Evolutionary conservation across 352 stramenopile species (phyloP).

Genomic region (Elongisporangium undulatum): DNA sequence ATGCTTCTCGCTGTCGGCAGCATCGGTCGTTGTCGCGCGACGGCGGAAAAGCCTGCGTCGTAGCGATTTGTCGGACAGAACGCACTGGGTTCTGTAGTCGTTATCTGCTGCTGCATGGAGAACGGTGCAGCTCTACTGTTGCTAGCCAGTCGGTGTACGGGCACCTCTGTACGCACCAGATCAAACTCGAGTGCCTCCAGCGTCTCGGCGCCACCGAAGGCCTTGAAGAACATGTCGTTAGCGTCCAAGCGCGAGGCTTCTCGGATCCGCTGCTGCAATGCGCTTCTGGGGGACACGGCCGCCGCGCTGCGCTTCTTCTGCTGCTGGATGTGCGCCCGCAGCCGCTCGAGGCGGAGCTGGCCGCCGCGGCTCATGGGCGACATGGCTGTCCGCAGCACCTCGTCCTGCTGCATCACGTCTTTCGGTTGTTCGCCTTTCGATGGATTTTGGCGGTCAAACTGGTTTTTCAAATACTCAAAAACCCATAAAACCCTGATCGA

Average conservation of each 20-base stretch:
- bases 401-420: constrained; percentile 2
- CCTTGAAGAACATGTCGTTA: constrained; percentile 64
- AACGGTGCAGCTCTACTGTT: constrained; percentile 1
- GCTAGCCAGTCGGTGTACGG: constrained; percentile 8
- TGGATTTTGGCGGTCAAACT: background rate
- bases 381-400: constrained; percentile 10
- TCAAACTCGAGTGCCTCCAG: constrained; percentile 37
- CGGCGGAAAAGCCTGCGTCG: background rate
- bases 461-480: background rate
- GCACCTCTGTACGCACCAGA: constrained; percentile 18
- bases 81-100: background rate
- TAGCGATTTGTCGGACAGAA: background rate
- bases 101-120: constrained; percentile 2
- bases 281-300: constrained; percentile 22
- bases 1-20: background rate
- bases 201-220: constrained; percentile 52
- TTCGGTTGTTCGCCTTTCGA: background rate
- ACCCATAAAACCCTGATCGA: too few species aligned
- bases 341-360: constrained; percentile 26
- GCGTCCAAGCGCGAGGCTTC: constrained; percentile 31
- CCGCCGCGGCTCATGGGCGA: constrained; percentile 43
- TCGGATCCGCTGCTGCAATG: constrained; percentile 48
- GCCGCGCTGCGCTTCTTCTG: constrained; percentile 4
- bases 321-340: constrained; percentile 37
- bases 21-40: background rate